phyloP scores from a whole-genome alignment of 352 stramenopile genomes.

The Phytophthora ramorum region DNA sequence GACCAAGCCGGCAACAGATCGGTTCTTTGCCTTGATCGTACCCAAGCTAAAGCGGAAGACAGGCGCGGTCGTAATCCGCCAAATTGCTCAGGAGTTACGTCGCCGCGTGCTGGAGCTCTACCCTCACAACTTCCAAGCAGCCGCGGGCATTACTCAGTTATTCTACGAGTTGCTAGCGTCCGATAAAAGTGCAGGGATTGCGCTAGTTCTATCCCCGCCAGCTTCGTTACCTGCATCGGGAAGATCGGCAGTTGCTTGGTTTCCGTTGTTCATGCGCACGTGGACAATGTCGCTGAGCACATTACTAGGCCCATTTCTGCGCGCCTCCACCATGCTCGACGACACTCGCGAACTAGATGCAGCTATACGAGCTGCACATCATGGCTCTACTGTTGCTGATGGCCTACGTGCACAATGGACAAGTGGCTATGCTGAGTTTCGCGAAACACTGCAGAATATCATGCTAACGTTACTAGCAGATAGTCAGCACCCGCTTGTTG shows the following conservation, averaged over 20 bases:
- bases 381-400: conserved; percentile 31
- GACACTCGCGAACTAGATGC: conserved; percentile 59
- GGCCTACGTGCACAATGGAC: conserved; percentile 60
- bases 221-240: conserved; percentile 19
- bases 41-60: conserved; percentile 24
- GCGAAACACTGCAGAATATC: conserved; percentile 40
- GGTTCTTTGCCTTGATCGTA: conserved; percentile 53
- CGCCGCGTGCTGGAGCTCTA: conserved; percentile 61
- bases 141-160: conserved; percentile 46
- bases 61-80: conserved; percentile 30
- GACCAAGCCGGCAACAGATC: conserved; percentile 25
- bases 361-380: conserved; percentile 29
- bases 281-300: conserved; percentile 64
- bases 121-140: conserved; percentile 51
- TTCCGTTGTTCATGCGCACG: conserved; percentile 48
- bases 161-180: conserved; percentile 51
- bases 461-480: conserved; percentile 42
- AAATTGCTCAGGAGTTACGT: conserved; percentile 56
- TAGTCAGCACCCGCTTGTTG: conserved; percentile 55
- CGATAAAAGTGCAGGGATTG: conserved; percentile 42
- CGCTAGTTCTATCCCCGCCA: conserved; percentile 40
- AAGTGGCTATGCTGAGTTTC: conserved; percentile 46
- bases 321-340: conserved; percentile 71
- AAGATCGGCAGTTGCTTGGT: conserved; percentile 41
- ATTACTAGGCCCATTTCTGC: conserved; percentile 69